Base-by-base conservation (phyloP, 192 early-diverging fungal species). In the Podila horticola region DNA sequence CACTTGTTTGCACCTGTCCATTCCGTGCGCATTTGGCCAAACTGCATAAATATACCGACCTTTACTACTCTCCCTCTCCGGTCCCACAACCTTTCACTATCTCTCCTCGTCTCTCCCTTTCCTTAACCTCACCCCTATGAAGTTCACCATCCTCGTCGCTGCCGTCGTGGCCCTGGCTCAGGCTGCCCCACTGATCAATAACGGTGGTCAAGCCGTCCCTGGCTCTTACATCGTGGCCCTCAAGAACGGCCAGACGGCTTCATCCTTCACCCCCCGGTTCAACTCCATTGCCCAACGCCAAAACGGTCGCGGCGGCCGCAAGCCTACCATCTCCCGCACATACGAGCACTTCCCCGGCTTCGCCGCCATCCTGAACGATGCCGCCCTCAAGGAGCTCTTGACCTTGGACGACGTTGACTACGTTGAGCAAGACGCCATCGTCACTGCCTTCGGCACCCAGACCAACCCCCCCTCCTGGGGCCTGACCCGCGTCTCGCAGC, bases 401-500 rank as follows among this genome's bases (percentile, higher is more conserved):
- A 58, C 70, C 5, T 33, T 41, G 8, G 62, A 60, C 8, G 69
- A 79, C 33, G 69, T 77, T 31, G 72, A 28, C 5, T 77, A 72
- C 26, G 51, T 79, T n/a, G 76, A 79, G 64, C 68, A 79, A 38
- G 76, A 79, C 33, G 52, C 65, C 30, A 67, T 72, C 38, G 31
- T 79, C 73, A 66, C 51, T 26, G 52, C 66, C 45, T 5, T 36
- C 51, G 71, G 62, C 30, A 24, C 58, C 17, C 73, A 79, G 61
- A 13, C 48, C 58, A 51, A n/a, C 55, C 67, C 82, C 13, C 85
- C 82, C 13, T 72, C 84, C n/a, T 91, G 89, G 89, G 90, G 90
- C 48, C 64, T 91, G 20, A 64, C 83, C 45, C 82, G 87, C 55
- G 71, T 88, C 24, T 74, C 66, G 62, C 68, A 86, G 62, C 49